phyloP scores from a whole-genome alignment of 352 stramenopile species.

The Phytophthora citrophthora region DNA sequence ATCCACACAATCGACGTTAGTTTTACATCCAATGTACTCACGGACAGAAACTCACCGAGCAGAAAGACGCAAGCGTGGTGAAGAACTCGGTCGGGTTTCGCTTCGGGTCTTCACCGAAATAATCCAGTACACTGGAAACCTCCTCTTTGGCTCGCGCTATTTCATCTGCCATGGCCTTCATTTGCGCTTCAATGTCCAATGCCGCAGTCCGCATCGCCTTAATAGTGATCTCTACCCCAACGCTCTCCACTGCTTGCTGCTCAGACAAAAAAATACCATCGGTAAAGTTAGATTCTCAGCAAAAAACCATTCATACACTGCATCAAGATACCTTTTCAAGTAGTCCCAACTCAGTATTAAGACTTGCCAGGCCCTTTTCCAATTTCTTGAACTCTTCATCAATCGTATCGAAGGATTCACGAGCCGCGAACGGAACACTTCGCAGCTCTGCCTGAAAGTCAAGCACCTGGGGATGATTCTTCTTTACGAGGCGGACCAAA shows the following conservation, averaged over 20 bases:
- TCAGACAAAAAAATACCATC: slow-evolving; percentile 5
- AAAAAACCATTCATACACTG: not conserved
- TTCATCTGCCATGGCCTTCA: slow-evolving; percentile 44
- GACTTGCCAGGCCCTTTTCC: slow-evolving; percentile 48
- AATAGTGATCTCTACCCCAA: slow-evolving; percentile 33
- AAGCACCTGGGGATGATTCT: slow-evolving; percentile 93
- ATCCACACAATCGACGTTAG: not conserved
- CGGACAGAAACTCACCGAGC: slow-evolving; percentile 35
- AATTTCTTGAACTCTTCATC: slow-evolving; percentile 72
- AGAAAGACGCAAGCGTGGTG: slow-evolving; percentile 84
- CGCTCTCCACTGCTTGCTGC: slow-evolving; percentile 36
- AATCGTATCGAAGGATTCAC: slow-evolving; percentile 76
- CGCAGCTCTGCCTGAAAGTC: slow-evolving; percentile 93
- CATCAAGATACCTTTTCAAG: slow-evolving; percentile 47
- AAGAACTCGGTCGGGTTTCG: slow-evolving; percentile 82
- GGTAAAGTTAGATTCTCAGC: slow-evolving; percentile 3
- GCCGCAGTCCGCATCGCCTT: slow-evolving; percentile 43
- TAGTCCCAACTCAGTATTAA: slow-evolving; percentile 53
- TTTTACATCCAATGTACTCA: not conserved
- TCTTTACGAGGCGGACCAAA: slow-evolving; percentile 95
- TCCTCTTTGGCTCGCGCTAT: slow-evolving; percentile 57
- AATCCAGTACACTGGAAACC: slow-evolving; percentile 80
- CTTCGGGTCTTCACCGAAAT: slow-evolving; percentile 86
- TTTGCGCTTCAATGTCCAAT: slow-evolving; percentile 49
- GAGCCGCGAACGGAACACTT: slow-evolving; percentile 85